Evolutionary conservation across 352 stramenopile genomes (phyloP).

Genomic region (Phytophthora fragariae): DNA sequence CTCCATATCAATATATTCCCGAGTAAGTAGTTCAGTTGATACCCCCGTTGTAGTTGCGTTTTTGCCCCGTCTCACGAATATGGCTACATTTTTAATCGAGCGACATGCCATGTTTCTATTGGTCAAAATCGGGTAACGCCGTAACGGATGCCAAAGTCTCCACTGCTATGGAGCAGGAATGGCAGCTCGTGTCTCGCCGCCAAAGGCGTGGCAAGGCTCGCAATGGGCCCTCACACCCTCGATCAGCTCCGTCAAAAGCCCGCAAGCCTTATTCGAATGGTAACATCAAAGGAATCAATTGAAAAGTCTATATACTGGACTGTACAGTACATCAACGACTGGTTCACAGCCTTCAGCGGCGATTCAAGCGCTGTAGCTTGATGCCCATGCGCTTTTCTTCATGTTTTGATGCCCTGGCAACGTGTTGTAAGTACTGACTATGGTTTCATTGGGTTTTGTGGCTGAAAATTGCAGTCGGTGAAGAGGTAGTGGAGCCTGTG

Average conservation of each 20-base stretch:
- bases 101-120: not conserved
- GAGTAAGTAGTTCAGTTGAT: constrained; percentile 1
- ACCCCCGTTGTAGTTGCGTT: not conserved
- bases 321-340: constrained; percentile 17
- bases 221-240: not conserved
- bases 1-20: constrained; percentile 4
- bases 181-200: constrained; percentile 39
- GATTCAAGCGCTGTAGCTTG: not conserved
- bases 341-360: constrained; percentile 1
- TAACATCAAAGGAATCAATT: not conserved
- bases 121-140: constrained; percentile 11
- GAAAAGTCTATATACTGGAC: not conserved
- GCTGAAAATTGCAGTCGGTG: constrained; percentile 8
- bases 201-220: constrained; percentile 27
- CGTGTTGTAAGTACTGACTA: not conserved
- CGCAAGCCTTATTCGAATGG: constrained; percentile 3
- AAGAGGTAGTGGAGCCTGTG: constrained; percentile 38
- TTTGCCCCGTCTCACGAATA: constrained; percentile 9
- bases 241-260: constrained; percentile 1
- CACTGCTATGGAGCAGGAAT: constrained; percentile 37
- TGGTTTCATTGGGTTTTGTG: not conserved
- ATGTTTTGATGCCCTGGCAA: not conserved
- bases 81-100: constrained; percentile 16
- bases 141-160: not conserved
- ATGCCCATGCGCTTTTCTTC: not conserved